phyloP scores from a whole-genome alignment of 495 filamentous ascomycete genomes.

The Sordaria brevicollis region DNA sequence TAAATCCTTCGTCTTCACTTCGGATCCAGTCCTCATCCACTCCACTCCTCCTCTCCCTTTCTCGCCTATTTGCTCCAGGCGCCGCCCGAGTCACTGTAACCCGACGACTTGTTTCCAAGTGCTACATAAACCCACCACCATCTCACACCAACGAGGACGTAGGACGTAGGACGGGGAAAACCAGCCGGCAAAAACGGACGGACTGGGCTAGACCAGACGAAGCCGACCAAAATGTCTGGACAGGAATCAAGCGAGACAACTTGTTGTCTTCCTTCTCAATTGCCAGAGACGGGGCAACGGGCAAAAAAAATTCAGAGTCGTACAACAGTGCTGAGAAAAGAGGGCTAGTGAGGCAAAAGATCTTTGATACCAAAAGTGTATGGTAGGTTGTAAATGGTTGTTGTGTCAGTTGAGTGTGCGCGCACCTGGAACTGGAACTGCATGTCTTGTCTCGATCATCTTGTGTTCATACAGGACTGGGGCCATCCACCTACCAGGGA shows the following conservation, averaged over 20 bases:
- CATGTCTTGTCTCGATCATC: neutral
- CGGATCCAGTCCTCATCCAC: no score
- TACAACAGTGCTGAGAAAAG: neutral
- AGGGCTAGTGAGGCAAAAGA: neutral
- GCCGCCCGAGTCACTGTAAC: neutral
- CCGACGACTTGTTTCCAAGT: neutral
- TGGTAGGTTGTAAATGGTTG: no score
- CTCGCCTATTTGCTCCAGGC: neutral
- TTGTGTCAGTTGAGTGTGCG: neutral
- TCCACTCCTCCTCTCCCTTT: neutral
- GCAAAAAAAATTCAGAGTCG: neutral
- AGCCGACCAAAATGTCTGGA: neutral
- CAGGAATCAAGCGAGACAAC: neutral
- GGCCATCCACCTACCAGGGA: neutral
- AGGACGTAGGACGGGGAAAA: no score
- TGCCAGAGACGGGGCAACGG: neutral
- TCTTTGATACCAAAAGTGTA: neutral
- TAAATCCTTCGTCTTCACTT: neutral
- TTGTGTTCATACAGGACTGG: neutral
- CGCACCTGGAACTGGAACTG: no score
- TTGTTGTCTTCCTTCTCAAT: neutral
- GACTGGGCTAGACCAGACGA: neutral
- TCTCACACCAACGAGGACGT: neutral
- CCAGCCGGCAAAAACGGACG: neutral
- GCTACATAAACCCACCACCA: neutral